A percentile compares a stretch with the other conserved stretches of the same genome.
Conservation (phyloP, 1,139 yeast species). For the Wickerhamomyces sp. region DNA sequence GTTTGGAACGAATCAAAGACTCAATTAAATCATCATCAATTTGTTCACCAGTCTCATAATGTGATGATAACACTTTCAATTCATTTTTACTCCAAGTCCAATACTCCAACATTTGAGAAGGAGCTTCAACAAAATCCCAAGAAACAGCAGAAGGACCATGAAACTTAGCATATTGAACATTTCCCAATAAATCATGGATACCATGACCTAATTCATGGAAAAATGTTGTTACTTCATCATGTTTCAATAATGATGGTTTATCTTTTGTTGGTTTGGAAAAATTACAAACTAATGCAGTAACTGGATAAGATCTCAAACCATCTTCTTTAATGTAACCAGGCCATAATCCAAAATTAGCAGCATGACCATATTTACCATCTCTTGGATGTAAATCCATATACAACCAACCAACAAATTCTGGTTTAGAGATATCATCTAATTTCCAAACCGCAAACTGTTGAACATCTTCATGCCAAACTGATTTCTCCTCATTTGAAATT, state of each 20-base stretch:
- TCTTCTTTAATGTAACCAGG: slow-evolving; percentile 53
- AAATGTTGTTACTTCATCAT: slow-evolving; percentile 74
- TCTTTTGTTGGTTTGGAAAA: slow-evolving; percentile 69
- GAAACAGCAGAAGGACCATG: slow-evolving; percentile 70
- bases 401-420: slow-evolving; percentile 72
- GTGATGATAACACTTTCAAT: slow-evolving; percentile 55
- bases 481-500: slow-evolving; percentile 30
- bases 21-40: slow-evolving; percentile 56
- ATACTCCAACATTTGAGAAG: slow-evolving; percentile 83
- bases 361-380: slow-evolving; percentile 82
- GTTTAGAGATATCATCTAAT: slow-evolving; percentile 38
- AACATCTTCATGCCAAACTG: slow-evolving; percentile 76
- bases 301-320: slow-evolving; percentile 55
- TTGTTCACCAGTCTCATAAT: slow-evolving; percentile 53
- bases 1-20: slow-evolving; percentile 60
- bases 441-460: slow-evolving; percentile 73
- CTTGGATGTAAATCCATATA: slow-evolving; percentile 83
- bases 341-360: slow-evolving; percentile 70
- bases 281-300: slow-evolving; percentile 78
- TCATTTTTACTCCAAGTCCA: slow-evolving; percentile 79
- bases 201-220: slow-evolving; percentile 93
- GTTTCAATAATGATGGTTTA: slow-evolving; percentile 74
- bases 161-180: slow-evolving; percentile 59
- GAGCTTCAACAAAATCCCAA: slow-evolving; percentile 86
- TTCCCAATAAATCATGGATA: slow-evolving; percentile 70